Base-by-base conservation (phyloP, 1,284 basidiomycete genomes). In the Marasmius sp. region DNA sequence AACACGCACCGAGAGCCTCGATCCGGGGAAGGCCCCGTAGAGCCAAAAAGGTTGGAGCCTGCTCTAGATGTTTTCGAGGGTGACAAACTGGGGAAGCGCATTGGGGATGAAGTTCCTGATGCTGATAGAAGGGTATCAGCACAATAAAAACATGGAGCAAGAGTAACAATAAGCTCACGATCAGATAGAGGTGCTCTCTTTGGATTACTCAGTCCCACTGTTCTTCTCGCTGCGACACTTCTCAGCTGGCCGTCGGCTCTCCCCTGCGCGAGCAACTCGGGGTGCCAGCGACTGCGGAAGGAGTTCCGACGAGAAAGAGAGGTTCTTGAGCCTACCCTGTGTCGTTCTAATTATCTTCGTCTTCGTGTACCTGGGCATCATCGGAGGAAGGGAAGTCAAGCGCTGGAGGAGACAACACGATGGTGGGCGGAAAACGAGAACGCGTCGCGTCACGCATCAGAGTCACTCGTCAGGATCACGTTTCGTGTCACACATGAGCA, bases 341-440 rank as follows among this genome's bases (percentile, higher is more conserved):
- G 67, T 80, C 78, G 5, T 81, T 78, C 61, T 81, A 78, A 18
- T 76, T 77, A 8, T 68, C 72, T 27, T 68, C 71, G 27, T 66
- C 77, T 55, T 77, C 79, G 18, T 79, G 77, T 85, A 89, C 88
- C 11, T 86, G 78, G 48, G 83, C 77, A 70, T 88, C 87, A 57
- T 84, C 84, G 6, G 88, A 89, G 2, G 84, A 81, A 5, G 88
- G 87, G 66, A 88, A 88, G 65, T 89, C 85, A 57, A 89, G 73
- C 10, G 78, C 76, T n/a, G 85, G 86, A 27, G 88, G 87, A 48
- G 87, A 89, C 10, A 88, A 88, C 88, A 91, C 90, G 61, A 49
- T 67, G 54, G 16, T 16, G 33, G 45, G 49, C 36, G 36, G 37
- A 41, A 58, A 36, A 27, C 65, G 60, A 64, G 64, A 69, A n/a